Evolutionary conservation across 2,329 filamentous ascomycete species (phyloP), one percentile per base, ranked within the genome.

Genomic region (Sporothrix curviconia): DNA sequence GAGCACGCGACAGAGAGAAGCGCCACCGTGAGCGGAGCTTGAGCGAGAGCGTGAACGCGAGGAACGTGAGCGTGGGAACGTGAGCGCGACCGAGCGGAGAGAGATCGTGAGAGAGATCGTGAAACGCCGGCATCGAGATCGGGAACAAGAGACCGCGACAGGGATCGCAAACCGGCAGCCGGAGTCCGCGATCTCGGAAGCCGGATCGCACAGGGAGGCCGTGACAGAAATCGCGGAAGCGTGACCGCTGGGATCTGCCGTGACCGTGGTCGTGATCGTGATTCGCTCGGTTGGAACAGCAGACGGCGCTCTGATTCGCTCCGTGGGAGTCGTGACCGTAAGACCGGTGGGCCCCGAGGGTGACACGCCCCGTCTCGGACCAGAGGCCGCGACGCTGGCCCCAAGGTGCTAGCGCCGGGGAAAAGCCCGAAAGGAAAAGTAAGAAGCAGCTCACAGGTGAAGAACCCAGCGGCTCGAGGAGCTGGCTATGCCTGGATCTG

Each of bases 361-460:
- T n/a, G n/a, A n/a, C n/a, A n/a, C n/a, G n/a, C n/a, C n/a, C n/a
- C n/a, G n/a, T n/a, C n/a, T n/a, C n/a, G n/a, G n/a, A n/a, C n/a
- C n/a, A n/a, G n/a, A n/a, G n/a, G n/a, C n/a, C n/a, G n/a, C n/a
- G n/a, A n/a, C n/a, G n/a, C n/a, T n/a, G n/a, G n/a, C n/a, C n/a
- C n/a, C n/a, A n/a, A n/a, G n/a, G n/a, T n/a, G 11, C 28, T 11
- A 32, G 76, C 70, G 71, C 22, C 69, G 70, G 36, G n/a, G n/a
- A n/a, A n/a, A 70, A 72, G 37, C 68, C 77, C 0, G 76, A 76
- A 56, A 72, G n/a, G n/a, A n/a, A 78, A 42, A 66, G 74, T 40
- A 79, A 80, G 66, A 78, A 82, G 64, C 74, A 79, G 50, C 73
- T 84, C 11, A 79, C 79, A 7, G 78, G 82, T 59, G 81, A 84